phyloP scores from a whole-genome alignment of 192 early-diverging fungal genomes.

The Jimgerdemannia flammicorona region DNA sequence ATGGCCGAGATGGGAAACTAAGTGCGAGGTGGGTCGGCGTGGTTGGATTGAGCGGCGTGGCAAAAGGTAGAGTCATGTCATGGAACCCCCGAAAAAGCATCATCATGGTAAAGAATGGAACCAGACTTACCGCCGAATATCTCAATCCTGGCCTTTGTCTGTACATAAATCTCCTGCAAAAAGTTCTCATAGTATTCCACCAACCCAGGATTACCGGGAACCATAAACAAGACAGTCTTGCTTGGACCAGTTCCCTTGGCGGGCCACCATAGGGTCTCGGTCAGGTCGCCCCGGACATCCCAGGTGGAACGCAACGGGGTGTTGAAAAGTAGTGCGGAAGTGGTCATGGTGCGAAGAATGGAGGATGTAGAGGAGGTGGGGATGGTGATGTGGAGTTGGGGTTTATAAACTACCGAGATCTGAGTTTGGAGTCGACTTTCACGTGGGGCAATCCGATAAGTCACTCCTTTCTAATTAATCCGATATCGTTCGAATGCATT shows the following conservation, averaged over 20 bases:
- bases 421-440: not conserved
- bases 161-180: constrained; percentile 49
- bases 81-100: not conserved
- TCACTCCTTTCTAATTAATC: not conserved
- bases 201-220: constrained; percentile 77
- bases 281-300: constrained; percentile 13
- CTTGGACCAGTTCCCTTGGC: not conserved
- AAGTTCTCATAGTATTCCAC: constrained; percentile 82
- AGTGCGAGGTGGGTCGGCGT: not conserved
- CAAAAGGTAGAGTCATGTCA: not conserved
- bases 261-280: constrained; percentile 27
- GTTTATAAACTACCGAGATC: no score
- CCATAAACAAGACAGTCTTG: constrained; percentile 43
- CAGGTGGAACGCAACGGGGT: constrained; percentile 8
- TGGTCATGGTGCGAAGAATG: not conserved
- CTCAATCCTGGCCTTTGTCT: constrained; percentile 45
- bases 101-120: not conserved
- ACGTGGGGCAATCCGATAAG: not conserved
- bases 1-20: constrained; percentile 62
- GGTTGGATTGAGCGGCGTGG: not conserved
- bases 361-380: not conserved
- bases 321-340: not conserved
- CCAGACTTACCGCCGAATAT: constrained; percentile 51
- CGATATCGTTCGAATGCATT: no score
- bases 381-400: not conserved